These are phyloP conservation scores for Cornus kousa DNA, from an alignment of 148 eudicot genomes.

Conservation along the genomic window DNA sequence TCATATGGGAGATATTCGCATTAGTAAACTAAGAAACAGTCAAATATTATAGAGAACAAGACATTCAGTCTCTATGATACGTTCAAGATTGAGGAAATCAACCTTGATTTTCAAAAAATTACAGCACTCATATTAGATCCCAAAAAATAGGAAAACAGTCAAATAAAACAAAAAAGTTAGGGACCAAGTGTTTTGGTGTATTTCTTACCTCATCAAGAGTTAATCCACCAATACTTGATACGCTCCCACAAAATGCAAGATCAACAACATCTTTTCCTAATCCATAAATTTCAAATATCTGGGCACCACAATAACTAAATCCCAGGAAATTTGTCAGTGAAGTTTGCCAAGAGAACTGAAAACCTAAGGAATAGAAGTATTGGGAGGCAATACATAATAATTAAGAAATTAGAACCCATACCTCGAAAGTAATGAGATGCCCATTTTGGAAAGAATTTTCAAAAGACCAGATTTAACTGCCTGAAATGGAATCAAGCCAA, in stretches of 20 bases:
- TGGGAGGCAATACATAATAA: constrained; percentile 4
- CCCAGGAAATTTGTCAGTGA: constrained; percentile 14
- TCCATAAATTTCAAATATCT: constrained; percentile 97
- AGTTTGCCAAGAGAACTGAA: background rate
- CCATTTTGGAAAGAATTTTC: constrained; percentile 98
- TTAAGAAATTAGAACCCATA: constrained; percentile 30
- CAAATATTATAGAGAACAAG: background rate
- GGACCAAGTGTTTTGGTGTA: background rate
- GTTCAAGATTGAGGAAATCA: background rate
- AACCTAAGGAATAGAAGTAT: background rate
- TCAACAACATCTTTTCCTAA: constrained; percentile 87
- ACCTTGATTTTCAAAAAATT: background rate
- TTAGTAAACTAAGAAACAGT: background rate
- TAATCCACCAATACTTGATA: constrained; percentile 85
- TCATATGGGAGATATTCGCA: background rate
- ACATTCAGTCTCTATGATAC: background rate
- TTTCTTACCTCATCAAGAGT: constrained; percentile 88
- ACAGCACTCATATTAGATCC: background rate
- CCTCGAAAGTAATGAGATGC: constrained; percentile 98
- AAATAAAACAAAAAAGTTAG: background rate
- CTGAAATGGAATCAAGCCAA: constrained; percentile 31
- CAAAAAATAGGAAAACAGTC: background rate
- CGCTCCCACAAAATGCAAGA: constrained; percentile 87
- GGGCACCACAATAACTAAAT: constrained; percentile 95
- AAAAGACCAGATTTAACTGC: constrained; percentile 83